Base-by-base conservation (phyloP, 1,284 basidiomycete species). In the Peniophora sp. region DNA sequence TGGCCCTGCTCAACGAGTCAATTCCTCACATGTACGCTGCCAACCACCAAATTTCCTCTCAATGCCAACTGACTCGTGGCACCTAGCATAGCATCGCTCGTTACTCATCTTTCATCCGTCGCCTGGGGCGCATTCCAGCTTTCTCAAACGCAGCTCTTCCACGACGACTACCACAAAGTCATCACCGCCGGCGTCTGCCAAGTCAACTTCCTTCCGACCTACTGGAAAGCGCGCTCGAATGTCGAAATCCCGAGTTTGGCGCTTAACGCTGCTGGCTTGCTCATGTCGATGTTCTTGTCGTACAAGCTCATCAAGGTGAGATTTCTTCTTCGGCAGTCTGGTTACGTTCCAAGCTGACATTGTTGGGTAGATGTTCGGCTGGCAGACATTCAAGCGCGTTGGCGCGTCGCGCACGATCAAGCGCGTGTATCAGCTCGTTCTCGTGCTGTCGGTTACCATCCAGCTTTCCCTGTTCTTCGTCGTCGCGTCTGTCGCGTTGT, bases 321-420 rank as follows among this genome's bases (percentile, higher is more conserved):
- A 36, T 10, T 58, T 22, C 10, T 32, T 19, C 34, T 36, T n/a
- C n/a, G n/a, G 10, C n/a, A 36, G 10, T 36, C n/a, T 36, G 10
- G 10, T 36, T 36, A n/a, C n/a, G n/a, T 36, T 36, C 10, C n/a
- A 36, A 36, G 10, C n/a, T n/a, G n/a, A n/a, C 34, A 36, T 2
- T 48, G 16, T 39, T 47, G 36, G 25, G 3, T 52, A 89, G 87
- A 63, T 76, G 24, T 90, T 86, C 60, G 84, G 86, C 44, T 89
- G 85, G 86, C 83, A 88, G 64, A 90, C 87, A 0, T 90, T 89
- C 76, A 89, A 89, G 64, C 82, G 86, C 53, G 80, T 90, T 50
- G 87, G 86, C 45, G 86, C 87, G n/a, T 86, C 81, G 5, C 69
- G 79, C 55, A 74, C 72, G 10, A 87, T 89, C 65, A 85, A 86